A percentile compares a stretch with the other conserved stretches of the same genome.
phyloP scores from a whole-genome alignment of 345 rosid genomes.

The Corchorus olitorius region DNA sequence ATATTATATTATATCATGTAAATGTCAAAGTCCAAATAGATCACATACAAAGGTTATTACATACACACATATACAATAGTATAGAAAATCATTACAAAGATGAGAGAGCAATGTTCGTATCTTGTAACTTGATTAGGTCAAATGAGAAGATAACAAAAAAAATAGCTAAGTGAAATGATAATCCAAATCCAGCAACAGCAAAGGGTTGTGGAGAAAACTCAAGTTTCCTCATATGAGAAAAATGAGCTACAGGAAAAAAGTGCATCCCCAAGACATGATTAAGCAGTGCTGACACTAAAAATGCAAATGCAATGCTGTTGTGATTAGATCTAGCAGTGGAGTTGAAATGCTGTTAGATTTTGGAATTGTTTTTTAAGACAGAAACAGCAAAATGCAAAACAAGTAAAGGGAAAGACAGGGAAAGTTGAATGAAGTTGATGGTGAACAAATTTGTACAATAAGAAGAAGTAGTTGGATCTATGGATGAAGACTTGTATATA shows the following conservation, averaged over 20 bases:
- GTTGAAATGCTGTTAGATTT: neutral
- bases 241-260: neutral
- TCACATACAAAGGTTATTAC: neutral
- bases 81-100: neutral
- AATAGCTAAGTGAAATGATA: neutral
- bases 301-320: neutral
- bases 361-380: neutral
- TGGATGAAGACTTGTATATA: neutral
- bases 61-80: neutral
- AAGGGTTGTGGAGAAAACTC: neutral
- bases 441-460: neutral
- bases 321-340: neutral
- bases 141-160: neutral
- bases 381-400: neutral
- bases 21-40: neutral
- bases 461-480: slow-evolving; percentile 12
- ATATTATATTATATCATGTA: neutral
- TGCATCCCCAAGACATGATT: neutral
- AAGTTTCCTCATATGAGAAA: neutral
- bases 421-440: neutral
- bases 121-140: neutral
- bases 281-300: neutral
- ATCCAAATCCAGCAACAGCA: neutral
- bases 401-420: neutral
- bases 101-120: neutral